Percentiles rank a stretch among this genome's conserved stretches.
phyloP scores from a whole-genome alignment of 257 asterid genomes.

The Primulina huaijiensis region DNA sequence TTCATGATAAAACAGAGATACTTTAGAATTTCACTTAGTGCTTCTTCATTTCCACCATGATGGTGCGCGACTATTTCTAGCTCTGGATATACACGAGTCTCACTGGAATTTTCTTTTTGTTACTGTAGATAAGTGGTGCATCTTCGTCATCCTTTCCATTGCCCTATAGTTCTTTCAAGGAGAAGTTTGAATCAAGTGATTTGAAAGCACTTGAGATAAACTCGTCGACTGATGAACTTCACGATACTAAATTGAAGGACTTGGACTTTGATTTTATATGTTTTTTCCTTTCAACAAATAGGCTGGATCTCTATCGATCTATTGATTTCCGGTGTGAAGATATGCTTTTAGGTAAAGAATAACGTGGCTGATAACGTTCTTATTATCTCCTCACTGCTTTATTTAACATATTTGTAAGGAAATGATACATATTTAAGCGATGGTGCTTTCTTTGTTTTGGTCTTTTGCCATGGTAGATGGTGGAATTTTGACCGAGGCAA shows the following conservation, averaged over 20 bases:
- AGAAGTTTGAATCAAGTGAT: conserved; percentile 39
- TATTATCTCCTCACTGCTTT: background rate
- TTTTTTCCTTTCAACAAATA: conserved; percentile 79
- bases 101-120: conserved; percentile 14
- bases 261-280: conserved; percentile 86
- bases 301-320: conserved; percentile 83
- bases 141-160: conserved; percentile 77
- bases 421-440: conserved; percentile 9
- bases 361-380: conserved; percentile 15
- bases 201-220: conserved; percentile 30
- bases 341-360: conserved; percentile 73
- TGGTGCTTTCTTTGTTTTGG: conserved; percentile 2
- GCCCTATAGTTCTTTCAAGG: conserved; percentile 79
- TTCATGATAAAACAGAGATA: too few species aligned
- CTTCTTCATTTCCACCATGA: conserved; percentile 12
- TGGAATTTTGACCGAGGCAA: conserved; percentile 81
- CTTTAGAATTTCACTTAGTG: background rate
- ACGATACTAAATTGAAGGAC: conserved; percentile 39
- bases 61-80: conserved; percentile 10
- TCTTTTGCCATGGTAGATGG: conserved; percentile 41
- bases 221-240: conserved; percentile 38
- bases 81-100: background rate
- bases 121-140: conserved; percentile 70
- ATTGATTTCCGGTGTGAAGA: conserved; percentile 93
- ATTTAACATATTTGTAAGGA: conserved; percentile 7